Percentiles rank a stretch among this genome's conserved stretches.
Evolutionary conservation across 202 grass and related monocot genomes (phyloP).

Genomic region (Brachypodium distachyon): DNA sequence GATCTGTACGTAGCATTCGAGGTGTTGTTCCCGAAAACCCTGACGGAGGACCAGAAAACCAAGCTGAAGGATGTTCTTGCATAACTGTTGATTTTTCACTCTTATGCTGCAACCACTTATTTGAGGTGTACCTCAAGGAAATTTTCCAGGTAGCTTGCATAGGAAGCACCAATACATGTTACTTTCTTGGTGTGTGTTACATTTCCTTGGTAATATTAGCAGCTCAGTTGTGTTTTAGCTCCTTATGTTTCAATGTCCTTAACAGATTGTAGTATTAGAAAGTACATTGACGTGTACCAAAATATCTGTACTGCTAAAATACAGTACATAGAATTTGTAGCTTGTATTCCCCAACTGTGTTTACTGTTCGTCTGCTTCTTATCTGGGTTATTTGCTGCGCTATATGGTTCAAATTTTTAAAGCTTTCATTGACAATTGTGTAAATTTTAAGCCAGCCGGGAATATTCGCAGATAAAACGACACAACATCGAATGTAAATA

Average conservation of each 20-base stretch:
- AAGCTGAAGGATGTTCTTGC: constrained; percentile 80
- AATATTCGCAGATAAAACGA: too few relatives aligned
- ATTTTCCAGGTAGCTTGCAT: constrained; percentile 25
- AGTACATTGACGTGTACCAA: constrained; percentile 10
- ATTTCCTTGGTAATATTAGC: constrained; percentile 13
- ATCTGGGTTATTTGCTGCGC: too few relatives aligned
- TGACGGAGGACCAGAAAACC: constrained; percentile 73
- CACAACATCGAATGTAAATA: too few relatives aligned
- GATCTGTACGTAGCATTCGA: constrained; percentile 77
- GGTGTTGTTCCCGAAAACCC: constrained; percentile 75
- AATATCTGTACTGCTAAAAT: constrained; percentile 23
- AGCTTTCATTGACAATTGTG: too few relatives aligned
- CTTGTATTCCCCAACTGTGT: background rate
- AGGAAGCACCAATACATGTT: background rate
- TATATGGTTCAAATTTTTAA: too few relatives aligned
- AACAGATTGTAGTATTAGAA: constrained; percentile 36
- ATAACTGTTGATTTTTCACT: constrained; percentile 3
- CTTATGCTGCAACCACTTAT: constrained; percentile 1
- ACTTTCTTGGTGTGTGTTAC: constrained; percentile 12
- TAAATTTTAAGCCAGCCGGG: too few relatives aligned
- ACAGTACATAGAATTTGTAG: constrained; percentile 15
- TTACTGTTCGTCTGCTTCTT: too few relatives aligned
- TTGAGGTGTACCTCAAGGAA: constrained; percentile 24
- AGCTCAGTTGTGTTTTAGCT: background rate
- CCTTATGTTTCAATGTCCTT: background rate